Base-by-base conservation (phyloP, 2,329 filamentous ascomycete genomes). In the Monilinia polystroma region DNA sequence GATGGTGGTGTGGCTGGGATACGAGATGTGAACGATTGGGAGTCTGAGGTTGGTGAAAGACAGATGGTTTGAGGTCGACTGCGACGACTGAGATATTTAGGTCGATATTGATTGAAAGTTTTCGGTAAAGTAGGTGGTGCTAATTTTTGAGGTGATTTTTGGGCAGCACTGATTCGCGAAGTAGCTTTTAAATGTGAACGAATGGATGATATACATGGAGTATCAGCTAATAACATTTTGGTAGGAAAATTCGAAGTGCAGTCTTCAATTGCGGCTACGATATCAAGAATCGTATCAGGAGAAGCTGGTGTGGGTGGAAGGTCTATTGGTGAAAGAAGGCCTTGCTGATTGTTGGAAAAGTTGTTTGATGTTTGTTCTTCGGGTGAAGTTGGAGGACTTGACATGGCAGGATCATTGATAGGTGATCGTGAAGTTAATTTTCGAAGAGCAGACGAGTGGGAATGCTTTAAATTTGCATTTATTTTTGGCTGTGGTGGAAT, bases 401-500 rank as follows among this genome's bases (percentile, higher is more conserved):
- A 29, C 29, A 67, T 49, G 32, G 66, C 59, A 16, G 64, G 53
- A 52, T 67, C 65, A 18, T 26, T 14, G 35, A 26, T 43, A 3
- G 20, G 11, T 11, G 43, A 49, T 16, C 57, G 43, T 35, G 57
- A 59, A 12, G 57, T 59, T 12, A 59, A 23, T 18, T 45, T 32
- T 51, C 11, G n/a, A 26, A 65, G 45, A 38, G 60, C 20, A 52
- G 54, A 59, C n/a, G 16, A 58, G 32, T 51, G 29, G 43, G 63
- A 59, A 14, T 59, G 20, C 3, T 57, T 64, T 1, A 38, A 35
- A 4, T 23, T 54, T 4, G 32, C 18, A 12, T 72, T 35, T 2
- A 71, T 72, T 6, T 71, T 72, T n/a, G 69, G 70, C 59, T 69
- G 56, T 20, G 67, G 55, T n/a, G 72, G 71, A 45, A 72, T 69